Evolutionary conservation across 2,329 filamentous ascomycete species (phyloP), one percentile per base, ranked within the genome.

Genomic region (Cladosporium sp.): DNA sequence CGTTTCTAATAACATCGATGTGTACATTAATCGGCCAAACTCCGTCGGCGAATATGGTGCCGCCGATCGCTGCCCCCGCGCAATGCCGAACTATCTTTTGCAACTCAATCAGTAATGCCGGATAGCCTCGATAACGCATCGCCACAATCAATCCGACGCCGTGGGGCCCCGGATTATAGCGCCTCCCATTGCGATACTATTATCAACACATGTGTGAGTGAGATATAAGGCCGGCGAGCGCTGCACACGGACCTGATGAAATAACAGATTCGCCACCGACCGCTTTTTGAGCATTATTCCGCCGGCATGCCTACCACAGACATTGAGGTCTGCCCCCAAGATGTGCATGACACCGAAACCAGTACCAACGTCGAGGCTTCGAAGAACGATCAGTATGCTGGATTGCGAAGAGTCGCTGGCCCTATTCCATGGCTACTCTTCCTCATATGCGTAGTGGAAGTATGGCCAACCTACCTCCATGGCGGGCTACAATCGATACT

Each of bases 371-470:
- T 16, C 46, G 46, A 49, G 4, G 21, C 46, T 49, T 11, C 23
- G 23, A 54, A 54, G 25, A 7, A 32, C 8, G 51, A 54, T 54
- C 51, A 54, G 18, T 18, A 28, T 54, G 26, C 26, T 11, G 25
- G 26, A 2, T 13, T 54, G 13, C 23, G 53, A 11, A 56, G 53
- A 14, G 53, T 56, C 18, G 53, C 53, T 56, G 53, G 53, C 8
- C 53, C 53, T 11, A 56, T 56, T 18, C 53, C 53, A 16, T 56
- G 53, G 53, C 30, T 56, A 25, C 53, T 56, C 1, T 56, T 56
- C 7, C 53, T 56, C 2, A 34, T 56, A 10, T 56, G 53, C 30
- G 30, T 56, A 1, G 53, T 56, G 23, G 53, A 56, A 3, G 53
- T 56, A 56, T 5, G 53, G 21, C 28, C 16, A 34, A 2, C 25